phyloP scores from a whole-genome alignment of 805 yeast species.

The Kockiozyma suomiensis region DNA sequence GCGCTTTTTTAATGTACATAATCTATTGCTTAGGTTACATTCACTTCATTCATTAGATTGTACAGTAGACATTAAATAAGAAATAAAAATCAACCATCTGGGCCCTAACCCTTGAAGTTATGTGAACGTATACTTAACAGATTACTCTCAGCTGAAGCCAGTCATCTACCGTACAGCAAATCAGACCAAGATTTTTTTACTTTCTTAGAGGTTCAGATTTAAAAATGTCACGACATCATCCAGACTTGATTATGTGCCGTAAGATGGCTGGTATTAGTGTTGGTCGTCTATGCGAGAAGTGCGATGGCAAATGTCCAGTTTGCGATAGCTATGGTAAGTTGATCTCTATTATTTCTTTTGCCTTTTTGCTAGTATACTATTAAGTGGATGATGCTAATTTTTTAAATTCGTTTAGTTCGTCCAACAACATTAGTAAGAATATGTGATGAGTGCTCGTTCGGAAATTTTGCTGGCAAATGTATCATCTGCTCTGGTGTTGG shows the following conservation, averaged over 20 bases:
- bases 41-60: no score
- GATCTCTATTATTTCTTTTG: background rate
- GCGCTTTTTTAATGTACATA: no score
- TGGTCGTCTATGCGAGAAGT: slow-evolving; percentile 76
- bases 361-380: background rate
- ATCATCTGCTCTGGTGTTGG: slow-evolving; percentile 75
- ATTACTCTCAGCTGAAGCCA: no score
- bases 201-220: no score
- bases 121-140: no score
- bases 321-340: slow-evolving; percentile 72
- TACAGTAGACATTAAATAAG: no score
- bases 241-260: slow-evolving; percentile 79
- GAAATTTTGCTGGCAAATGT: slow-evolving; percentile 64
- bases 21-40: no score
- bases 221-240: slow-evolving; percentile 84
- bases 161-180: no score
- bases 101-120: no score
- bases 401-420: slow-evolving; percentile 45
- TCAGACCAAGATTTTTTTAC: no score
- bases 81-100: no score
- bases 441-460: slow-evolving; percentile 85
- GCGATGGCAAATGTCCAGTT: slow-evolving; percentile 89
- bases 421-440: slow-evolving; percentile 67
- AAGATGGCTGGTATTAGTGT: slow-evolving; percentile 76
- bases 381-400: background rate